phyloP scores from a whole-genome alignment of 2,329 filamentous ascomycete species.

The Pseudogymnoascus sp. region DNA sequence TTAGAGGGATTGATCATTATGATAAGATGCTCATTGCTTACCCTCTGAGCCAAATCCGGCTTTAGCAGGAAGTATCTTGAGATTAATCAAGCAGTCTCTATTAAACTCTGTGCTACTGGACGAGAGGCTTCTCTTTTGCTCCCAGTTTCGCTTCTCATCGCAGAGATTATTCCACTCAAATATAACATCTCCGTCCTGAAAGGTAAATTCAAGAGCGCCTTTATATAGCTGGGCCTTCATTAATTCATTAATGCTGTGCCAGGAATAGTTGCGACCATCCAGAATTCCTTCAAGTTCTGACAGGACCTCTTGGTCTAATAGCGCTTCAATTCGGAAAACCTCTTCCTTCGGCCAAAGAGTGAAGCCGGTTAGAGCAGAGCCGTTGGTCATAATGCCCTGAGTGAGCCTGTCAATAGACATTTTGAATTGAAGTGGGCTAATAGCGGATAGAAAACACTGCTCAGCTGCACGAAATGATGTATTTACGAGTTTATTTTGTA shows the following conservation, averaged over 20 bases:
- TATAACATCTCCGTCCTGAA: conserved; percentile 13
- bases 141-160: conserved; percentile 15
- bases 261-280: conserved; percentile 15
- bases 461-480: background rate
- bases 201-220: conserved; percentile 14
- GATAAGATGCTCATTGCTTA: conserved; percentile 2
- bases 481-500: background rate
- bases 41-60: conserved; percentile 13
- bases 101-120: conserved; percentile 12
- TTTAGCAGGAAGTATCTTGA: conserved; percentile 17
- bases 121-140: conserved; percentile 13
- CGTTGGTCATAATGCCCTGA: background rate
- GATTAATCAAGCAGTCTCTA: conserved; percentile 17
- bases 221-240: conserved; percentile 13
- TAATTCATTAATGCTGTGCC: conserved; percentile 14
- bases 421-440: background rate
- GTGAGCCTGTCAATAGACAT: background rate
- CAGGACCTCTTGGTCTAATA: conserved; percentile 13
- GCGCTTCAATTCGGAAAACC: conserved; percentile 13
- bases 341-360: conserved; percentile 11
- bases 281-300: conserved; percentile 14
- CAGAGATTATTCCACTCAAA: conserved; percentile 18
- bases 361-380: background rate
- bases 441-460: background rate
- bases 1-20: conserved; percentile 11